phyloP scores from a whole-genome alignment of 2,329 filamentous ascomycete species.

The Leptosphaerulina australis region DNA sequence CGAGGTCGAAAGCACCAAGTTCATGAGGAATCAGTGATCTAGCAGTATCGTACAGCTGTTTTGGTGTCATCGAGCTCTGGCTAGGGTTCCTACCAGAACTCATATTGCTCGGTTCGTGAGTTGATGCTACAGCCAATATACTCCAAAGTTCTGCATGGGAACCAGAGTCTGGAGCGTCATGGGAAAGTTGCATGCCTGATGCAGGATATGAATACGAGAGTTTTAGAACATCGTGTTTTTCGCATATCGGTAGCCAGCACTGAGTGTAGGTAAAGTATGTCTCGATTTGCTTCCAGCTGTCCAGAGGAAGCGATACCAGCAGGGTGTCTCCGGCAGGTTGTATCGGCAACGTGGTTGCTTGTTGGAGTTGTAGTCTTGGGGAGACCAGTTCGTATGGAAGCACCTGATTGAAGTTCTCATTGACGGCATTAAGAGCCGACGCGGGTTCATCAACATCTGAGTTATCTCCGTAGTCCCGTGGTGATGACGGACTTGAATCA shows the following conservation, averaged over 20 bases:
- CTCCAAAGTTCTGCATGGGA: slow-evolving; percentile 55
- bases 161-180: slow-evolving; percentile 36
- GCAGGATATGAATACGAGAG: slow-evolving; percentile 62
- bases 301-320: slow-evolving; percentile 52
- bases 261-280: slow-evolving; percentile 78
- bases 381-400: slow-evolving; percentile 14
- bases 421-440: slow-evolving; percentile 4
- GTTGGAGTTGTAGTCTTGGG: neutral
- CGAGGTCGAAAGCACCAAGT: slow-evolving; percentile 42
- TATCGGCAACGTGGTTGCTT: neutral
- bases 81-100: slow-evolving; percentile 5
- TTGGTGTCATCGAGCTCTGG: slow-evolving; percentile 17
- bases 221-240: slow-evolving; percentile 67
- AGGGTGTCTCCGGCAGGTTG: neutral
- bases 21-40: slow-evolving; percentile 42
- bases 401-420: slow-evolving; percentile 8
- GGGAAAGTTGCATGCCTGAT: slow-evolving; percentile 45
- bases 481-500: slow-evolving; percentile 24
- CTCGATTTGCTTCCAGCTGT: slow-evolving; percentile 68
- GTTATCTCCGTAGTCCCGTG: slow-evolving; percentile 37
- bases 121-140: slow-evolving; percentile 51
- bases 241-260: slow-evolving; percentile 75
- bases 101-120: slow-evolving; percentile 29
- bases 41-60: slow-evolving; percentile 36
- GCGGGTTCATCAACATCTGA: slow-evolving; percentile 28